Percentiles rank a stretch among this genome's conserved stretches.
phyloP scores from a whole-genome alignment of 2,329 filamentous ascomycete genomes.

The Trichoderma koningii region DNA sequence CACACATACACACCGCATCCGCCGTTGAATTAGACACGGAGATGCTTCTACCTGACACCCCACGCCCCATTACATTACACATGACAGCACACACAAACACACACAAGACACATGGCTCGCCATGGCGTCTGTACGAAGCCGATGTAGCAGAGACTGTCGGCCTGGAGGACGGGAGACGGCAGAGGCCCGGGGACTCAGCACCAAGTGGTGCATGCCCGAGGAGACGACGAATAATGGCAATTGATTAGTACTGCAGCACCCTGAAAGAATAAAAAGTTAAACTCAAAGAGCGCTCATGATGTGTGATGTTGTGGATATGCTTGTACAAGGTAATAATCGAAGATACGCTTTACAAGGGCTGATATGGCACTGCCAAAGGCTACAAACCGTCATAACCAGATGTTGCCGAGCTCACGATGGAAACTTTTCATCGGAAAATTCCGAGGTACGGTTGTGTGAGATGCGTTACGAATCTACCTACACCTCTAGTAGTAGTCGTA shows the following conservation, averaged over 20 bases:
- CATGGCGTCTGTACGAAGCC: slow-evolving; percentile 5
- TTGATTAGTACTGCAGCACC: slow-evolving; percentile 10
- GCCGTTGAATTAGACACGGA: slow-evolving; percentile 3
- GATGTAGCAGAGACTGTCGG: slow-evolving; percentile 23
- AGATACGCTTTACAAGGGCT: no score
- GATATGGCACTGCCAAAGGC: no score
- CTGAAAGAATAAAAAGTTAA: slow-evolving; percentile 22
- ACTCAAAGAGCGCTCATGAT: background rate
- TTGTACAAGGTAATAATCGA: no score
- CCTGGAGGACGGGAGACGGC: slow-evolving; percentile 21
- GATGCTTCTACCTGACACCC: slow-evolving; percentile 14
- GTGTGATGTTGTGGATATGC: background rate
- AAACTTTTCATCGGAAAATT: no score
- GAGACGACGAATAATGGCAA: slow-evolving; percentile 24
- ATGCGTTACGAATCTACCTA: no score
- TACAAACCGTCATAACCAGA: no score
- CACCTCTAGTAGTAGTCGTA: no score
- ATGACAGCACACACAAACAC: slow-evolving; percentile 14
- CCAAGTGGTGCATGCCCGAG: slow-evolving; percentile 26
- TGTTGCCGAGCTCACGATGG: background rate
- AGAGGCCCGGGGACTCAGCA: slow-evolving; percentile 21
- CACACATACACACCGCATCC: slow-evolving; percentile 3
- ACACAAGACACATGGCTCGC: slow-evolving; percentile 14
- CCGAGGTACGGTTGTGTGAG: no score
- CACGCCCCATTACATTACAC: slow-evolving; percentile 18